Evolutionary conservation across 2,329 filamentous ascomycete species (phyloP).

Genomic region (Ophiostoma ips): DNA sequence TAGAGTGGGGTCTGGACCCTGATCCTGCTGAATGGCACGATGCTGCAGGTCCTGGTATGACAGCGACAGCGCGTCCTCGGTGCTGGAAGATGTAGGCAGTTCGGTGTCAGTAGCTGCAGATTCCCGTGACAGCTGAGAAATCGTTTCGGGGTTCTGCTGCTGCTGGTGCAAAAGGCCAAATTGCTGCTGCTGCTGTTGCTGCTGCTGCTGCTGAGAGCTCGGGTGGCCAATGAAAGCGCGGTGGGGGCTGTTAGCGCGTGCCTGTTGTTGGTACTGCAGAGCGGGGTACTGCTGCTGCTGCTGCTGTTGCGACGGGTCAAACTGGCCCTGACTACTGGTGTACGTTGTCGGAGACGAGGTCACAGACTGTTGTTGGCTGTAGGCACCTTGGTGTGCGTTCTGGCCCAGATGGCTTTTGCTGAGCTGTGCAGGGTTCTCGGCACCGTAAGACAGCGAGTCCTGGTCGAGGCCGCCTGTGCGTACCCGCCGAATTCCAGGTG

Average conservation of each 20-base stretch:
- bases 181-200: slow-evolving; percentile 15
- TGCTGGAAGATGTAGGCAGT: slow-evolving; percentile 26
- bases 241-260: slow-evolving; percentile 17
- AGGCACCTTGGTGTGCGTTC: slow-evolving; percentile 5
- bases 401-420: slow-evolving; percentile 21
- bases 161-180: slow-evolving; percentile 17
- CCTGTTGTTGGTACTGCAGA: slow-evolving; percentile 11
- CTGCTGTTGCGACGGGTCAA: slow-evolving; percentile 25
- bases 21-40: slow-evolving; percentile 5
- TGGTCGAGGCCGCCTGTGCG: slow-evolving; percentile 20
- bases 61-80: slow-evolving; percentile 21
- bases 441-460: slow-evolving; percentile 29
- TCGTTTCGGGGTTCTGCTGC: slow-evolving; percentile 41
- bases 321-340: slow-evolving; percentile 24
- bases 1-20: not conserved
- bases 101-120: slow-evolving; percentile 40
- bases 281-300: slow-evolving; percentile 20
- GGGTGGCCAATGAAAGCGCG: slow-evolving; percentile 23
- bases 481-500: slow-evolving; percentile 32
- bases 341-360: slow-evolving; percentile 22
- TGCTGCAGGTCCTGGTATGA: slow-evolving; percentile 21
- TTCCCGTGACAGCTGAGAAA: slow-evolving; percentile 50
- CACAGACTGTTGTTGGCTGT: slow-evolving; percentile 22
- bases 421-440: slow-evolving; percentile 28
- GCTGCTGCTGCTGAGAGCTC: slow-evolving; percentile 16